These are phyloP conservation scores for Sporisorium exsertum DNA, from an alignment of 1,284 basidiomycete species.

Conservation along the genomic window DNA sequence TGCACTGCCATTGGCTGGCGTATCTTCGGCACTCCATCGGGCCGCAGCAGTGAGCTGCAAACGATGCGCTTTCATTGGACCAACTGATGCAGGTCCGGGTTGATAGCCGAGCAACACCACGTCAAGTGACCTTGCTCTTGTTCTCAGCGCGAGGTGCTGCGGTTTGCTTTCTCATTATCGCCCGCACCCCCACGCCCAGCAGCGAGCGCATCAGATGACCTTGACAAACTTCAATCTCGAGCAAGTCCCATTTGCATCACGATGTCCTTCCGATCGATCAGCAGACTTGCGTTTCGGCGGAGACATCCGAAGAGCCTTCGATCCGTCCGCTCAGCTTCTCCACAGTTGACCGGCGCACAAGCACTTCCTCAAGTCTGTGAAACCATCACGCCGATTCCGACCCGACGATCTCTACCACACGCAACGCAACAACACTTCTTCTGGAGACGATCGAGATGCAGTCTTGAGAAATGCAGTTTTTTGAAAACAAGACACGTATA, in stretches of 20 bases:
- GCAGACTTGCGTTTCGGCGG: background rate
- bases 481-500: background rate
- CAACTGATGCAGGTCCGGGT: conserved; percentile 1
- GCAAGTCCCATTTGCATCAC: background rate
- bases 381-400: background rate
- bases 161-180: background rate
- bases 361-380: background rate
- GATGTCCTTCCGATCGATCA: background rate
- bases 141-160: too few species aligned
- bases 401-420: background rate
- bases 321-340: background rate
- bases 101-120: background rate
- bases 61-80: background rate
- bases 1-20: background rate
- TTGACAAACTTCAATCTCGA: too few species aligned
- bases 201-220: background rate
- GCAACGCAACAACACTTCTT: background rate
- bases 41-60: background rate
- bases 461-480: background rate
- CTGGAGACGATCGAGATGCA: background rate
- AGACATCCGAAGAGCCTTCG: background rate
- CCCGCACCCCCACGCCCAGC: background rate
- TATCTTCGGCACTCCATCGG: background rate
- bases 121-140: background rate
- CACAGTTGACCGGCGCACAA: background rate